Evolutionary conservation across 768 basidiomycete genomes (phyloP).

Genomic region (Leccinum broughii): DNA sequence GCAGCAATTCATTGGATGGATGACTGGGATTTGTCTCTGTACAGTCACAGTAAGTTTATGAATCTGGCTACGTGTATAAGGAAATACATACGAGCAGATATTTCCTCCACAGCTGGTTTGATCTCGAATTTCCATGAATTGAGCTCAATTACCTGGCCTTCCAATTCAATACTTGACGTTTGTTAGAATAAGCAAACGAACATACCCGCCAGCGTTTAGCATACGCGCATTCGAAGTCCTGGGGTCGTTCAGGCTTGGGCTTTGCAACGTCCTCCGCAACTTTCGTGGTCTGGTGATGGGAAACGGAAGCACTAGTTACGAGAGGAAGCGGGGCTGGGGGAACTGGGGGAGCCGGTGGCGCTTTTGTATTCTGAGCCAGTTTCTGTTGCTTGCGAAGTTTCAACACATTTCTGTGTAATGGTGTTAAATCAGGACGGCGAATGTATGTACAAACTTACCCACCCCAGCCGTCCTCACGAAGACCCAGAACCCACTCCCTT

Average conservation of each 20-base stretch:
- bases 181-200: not conserved
- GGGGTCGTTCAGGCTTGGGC: slow-evolving; percentile 8
- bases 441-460: slow-evolving; percentile 46
- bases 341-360: not conserved
- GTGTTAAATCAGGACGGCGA: slow-evolving; percentile 5
- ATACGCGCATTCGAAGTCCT: slow-evolving; percentile 17
- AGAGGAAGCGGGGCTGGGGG: slow-evolving; percentile 11
- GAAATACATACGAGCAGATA: slow-evolving; percentile 11
- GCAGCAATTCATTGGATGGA: not conserved
- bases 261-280: slow-evolving; percentile 3
- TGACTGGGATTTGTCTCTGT: slow-evolving; percentile 7
- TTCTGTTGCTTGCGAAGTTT: slow-evolving; percentile 45
- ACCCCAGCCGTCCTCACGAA: slow-evolving; percentile 55
- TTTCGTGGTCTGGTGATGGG: slow-evolving; percentile 3
- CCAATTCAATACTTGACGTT: slow-evolving; percentile 1
- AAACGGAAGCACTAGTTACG: not conserved
- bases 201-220: slow-evolving; percentile 30
- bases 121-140: slow-evolving; percentile 18
- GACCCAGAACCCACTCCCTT: slow-evolving; percentile 53
- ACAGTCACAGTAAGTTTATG: not conserved
- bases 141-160: slow-evolving; percentile 11
- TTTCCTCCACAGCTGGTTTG: slow-evolving; percentile 13
- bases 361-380: slow-evolving; percentile 6
- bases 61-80: not conserved
- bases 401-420: slow-evolving; percentile 39